phyloP scores from a whole-genome alignment of 176 grass and related monocot species.

The Triticum dicoccoides region DNA sequence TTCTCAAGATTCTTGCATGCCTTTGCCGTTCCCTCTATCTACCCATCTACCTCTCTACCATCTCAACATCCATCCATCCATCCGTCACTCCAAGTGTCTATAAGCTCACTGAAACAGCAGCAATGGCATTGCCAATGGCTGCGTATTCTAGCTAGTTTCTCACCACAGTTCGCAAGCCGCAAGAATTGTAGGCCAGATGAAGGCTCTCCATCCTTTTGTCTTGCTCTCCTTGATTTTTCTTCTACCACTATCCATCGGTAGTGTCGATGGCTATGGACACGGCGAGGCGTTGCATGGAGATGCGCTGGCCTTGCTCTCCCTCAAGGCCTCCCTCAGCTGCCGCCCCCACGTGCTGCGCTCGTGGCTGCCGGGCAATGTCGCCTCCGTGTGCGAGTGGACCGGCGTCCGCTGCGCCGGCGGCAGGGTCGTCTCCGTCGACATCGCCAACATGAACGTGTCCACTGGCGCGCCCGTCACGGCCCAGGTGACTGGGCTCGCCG shows the following conservation, averaged over 20 bases:
- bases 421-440: slow-evolving; percentile 59
- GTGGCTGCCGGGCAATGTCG: slow-evolving; percentile 53
- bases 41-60: background rate
- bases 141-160: background rate
- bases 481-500: slow-evolving; percentile 40
- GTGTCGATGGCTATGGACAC: background rate
- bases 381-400: slow-evolving; percentile 72
- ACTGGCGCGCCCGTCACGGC: slow-evolving; percentile 22
- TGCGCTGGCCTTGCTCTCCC: slow-evolving; percentile 47
- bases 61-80: background rate
- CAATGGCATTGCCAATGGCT: background rate
- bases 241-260: background rate
- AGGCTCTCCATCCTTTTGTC: slow-evolving; percentile 8
- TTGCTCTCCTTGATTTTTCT: slow-evolving; percentile 15
- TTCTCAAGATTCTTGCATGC: slow-evolving; percentile 77
- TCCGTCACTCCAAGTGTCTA: background rate
- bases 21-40: slow-evolving; percentile 27
- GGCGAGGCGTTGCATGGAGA: slow-evolving; percentile 44
- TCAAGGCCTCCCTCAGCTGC: slow-evolving; percentile 49
- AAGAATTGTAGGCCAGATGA: slow-evolving; percentile 33
- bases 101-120: slow-evolving; percentile 8
- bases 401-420: slow-evolving; percentile 61
- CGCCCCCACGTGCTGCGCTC: slow-evolving; percentile 31
- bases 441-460: slow-evolving; percentile 80
- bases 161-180: background rate